These are phyloP conservation scores for Pyrus communis DNA, from an alignment of 306 rosid genomes.

Conservation along the genomic window DNA sequence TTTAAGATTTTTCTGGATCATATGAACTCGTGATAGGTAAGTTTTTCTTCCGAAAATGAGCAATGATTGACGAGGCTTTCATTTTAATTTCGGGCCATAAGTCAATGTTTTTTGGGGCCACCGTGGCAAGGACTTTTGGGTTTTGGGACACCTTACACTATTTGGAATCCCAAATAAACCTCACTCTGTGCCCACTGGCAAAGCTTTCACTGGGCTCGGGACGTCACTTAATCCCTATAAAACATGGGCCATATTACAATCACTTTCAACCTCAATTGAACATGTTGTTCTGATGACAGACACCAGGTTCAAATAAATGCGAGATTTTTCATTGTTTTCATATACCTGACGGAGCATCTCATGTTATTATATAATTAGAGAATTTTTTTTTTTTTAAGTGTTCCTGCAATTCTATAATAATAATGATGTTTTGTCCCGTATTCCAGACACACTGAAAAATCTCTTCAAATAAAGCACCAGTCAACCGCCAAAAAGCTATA, in stretches of 20 bases:
- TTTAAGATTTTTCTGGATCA: too few species aligned
- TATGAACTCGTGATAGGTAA: background rate
- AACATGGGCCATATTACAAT: background rate
- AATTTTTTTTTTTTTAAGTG: too few species aligned
- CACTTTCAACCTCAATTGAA: background rate
- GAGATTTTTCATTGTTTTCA: too few species aligned
- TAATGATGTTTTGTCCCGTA: fast-evolving
- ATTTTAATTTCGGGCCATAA: background rate
- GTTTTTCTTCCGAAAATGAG: background rate
- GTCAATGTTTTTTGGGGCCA: background rate
- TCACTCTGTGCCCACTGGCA: background rate
- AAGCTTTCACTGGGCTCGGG: background rate
- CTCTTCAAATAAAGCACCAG: too few species aligned
- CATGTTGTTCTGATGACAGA: too few species aligned
- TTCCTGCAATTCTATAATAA: too few species aligned
- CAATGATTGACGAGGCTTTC: background rate
- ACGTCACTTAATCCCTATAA: background rate
- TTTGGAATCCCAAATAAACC: background rate
- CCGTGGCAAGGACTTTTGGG: background rate
- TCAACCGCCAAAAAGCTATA: too few species aligned
- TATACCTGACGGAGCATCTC: too few species aligned
- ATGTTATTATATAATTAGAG: too few species aligned
- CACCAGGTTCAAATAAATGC: too few species aligned
- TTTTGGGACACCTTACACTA: background rate
- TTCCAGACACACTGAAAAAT: fast-evolving